Evolutionary conservation across 768 basidiomycete species (phyloP), one percentile per base, ranked within the genome.

Genomic region (Russula griseocarnosa): DNA sequence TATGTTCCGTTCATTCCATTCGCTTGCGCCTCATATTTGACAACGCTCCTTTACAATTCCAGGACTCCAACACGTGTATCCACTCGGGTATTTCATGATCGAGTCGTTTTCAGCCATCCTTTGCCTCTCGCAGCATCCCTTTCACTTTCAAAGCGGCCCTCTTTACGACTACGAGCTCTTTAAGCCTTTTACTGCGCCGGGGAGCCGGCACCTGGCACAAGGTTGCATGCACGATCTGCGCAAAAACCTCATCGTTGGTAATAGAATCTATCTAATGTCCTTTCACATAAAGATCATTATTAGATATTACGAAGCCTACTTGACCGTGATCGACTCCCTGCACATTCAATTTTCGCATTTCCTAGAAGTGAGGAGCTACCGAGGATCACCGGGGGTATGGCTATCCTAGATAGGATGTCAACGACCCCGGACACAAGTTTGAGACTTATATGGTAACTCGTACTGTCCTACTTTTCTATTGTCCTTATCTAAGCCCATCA

Each of bases 141-240:
- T 30, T 3, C 26, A 56, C 20, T 10, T 28, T 14, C 28, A 28
- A 16, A 47, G 46, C n/a, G 0, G 11, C 3, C 46, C 4, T 26
- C 51, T 28, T 28, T 26, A 7, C 14, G 24, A 0, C 49, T 3
- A 7, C 14, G 28, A 50, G 16, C 49, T 11, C n/a, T 22, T 40
- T 40, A 47, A 44, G 47, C 22, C 13, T 26, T 9, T 26, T 3
- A 26, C 14, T 10, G 63, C 57, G 63, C 63, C 63, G 34, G 7
- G 20, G 53, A 64, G 58, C 58, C 47, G 63, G 63, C 53, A 32
- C 16, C 18, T 38, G 53, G 58, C 26, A 49, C 53, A 5, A 1
- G 1, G n/a, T 53, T 54, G 53, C 20, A n/a, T 32, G 63, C 16
- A 34, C 28, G 53, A 58, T 40, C 4, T n/a, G 2, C 40, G 10